Percentiles rank a stretch among this genome's conserved stretches.
phyloP scores from a whole-genome alignment of 768 basidiomycete genomes.

The Tulasnella sp. region DNA sequence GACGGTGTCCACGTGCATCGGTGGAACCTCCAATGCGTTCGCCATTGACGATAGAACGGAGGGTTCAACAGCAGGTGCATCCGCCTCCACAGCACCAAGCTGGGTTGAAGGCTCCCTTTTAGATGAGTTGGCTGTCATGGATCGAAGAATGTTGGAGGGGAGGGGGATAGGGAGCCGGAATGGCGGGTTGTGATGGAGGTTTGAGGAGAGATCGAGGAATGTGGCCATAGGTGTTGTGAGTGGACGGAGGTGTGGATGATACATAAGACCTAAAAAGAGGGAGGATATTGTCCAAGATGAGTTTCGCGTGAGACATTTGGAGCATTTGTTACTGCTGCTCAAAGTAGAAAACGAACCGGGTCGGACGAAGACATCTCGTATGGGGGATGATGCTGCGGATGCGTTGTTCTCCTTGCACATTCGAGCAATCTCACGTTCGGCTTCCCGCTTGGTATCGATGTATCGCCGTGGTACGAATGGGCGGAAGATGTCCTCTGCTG shows the following conservation, averaged over 20 bases:
- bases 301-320: slow-evolving; percentile 10
- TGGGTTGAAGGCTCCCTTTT: slow-evolving; percentile 20
- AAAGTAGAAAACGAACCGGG: slow-evolving; percentile 60
- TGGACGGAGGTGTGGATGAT: slow-evolving; percentile 91
- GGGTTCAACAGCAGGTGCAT: slow-evolving; percentile 30
- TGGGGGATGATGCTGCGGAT: slow-evolving; percentile 30
- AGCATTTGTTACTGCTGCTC: no score
- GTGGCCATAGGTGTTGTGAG: slow-evolving; percentile 76
- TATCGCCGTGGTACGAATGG: slow-evolving; percentile 79
- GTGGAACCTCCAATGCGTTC: slow-evolving; percentile 70
- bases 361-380: slow-evolving; percentile 70
- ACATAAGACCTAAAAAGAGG: slow-evolving; percentile 62
- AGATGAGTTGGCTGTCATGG: slow-evolving; percentile 25
- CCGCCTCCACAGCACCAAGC: not conserved
- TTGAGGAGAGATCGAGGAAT: slow-evolving; percentile 68
- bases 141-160: slow-evolving; percentile 50
- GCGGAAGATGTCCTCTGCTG: slow-evolving; percentile 87
- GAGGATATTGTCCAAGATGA: no score
- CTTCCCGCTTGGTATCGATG: slow-evolving; percentile 88
- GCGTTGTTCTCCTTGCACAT: slow-evolving; percentile 31
- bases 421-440: slow-evolving; percentile 57
- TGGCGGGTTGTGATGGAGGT: slow-evolving; percentile 52
- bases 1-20: slow-evolving; percentile 93
- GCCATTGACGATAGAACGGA: slow-evolving; percentile 49
- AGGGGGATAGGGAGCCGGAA: slow-evolving; percentile 38